phyloP scores from a whole-genome alignment of 768 basidiomycete genomes.

The Phlebiopsis gigantea region DNA sequence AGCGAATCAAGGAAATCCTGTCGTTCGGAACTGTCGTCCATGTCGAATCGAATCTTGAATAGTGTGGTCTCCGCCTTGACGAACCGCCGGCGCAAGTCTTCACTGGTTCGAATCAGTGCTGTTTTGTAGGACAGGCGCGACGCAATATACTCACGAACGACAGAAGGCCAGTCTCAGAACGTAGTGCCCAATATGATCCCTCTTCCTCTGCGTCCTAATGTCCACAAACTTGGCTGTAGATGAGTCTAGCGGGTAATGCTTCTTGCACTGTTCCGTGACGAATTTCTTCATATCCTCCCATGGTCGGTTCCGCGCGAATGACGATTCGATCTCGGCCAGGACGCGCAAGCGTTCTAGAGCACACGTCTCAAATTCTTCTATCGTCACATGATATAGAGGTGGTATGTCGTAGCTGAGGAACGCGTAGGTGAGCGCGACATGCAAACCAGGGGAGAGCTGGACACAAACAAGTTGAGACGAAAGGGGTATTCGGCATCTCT shows the following conservation, averaged over 20 bases:
- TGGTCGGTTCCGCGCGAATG: slow-evolving; percentile 75
- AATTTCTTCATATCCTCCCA: slow-evolving; percentile 71
- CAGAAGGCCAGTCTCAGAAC: slow-evolving; percentile 93
- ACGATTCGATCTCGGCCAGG: slow-evolving; percentile 88
- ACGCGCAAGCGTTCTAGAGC: slow-evolving; percentile 86
- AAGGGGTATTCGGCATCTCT: slow-evolving; percentile 46
- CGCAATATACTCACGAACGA: slow-evolving; percentile 69
- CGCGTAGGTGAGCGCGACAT: slow-evolving; percentile 8
- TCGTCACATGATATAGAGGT: slow-evolving; percentile 81
- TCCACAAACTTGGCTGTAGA: slow-evolving; percentile 44
- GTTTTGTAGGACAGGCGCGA: background rate
- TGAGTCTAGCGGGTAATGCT: slow-evolving; percentile 67
- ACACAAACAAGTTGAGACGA: slow-evolving; percentile 72
- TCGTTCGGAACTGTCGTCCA: slow-evolving; percentile 51
- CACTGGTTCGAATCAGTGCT: slow-evolving; percentile 41
- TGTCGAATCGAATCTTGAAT: slow-evolving; percentile 79
- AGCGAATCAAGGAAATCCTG: slow-evolving; percentile 58
- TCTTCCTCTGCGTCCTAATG: slow-evolving; percentile 53
- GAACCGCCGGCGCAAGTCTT: slow-evolving; percentile 85
- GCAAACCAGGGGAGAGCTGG: slow-evolving; percentile 2
- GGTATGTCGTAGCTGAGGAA: slow-evolving; percentile 76
- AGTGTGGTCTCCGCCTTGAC: slow-evolving; percentile 83
- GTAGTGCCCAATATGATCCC: slow-evolving; percentile 90
- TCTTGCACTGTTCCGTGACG: slow-evolving; percentile 57
- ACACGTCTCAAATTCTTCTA: slow-evolving; percentile 92